Evolutionary conservation across 306 rosid species (phyloP).

Genomic region (Hylodesmum podocarpum): DNA sequence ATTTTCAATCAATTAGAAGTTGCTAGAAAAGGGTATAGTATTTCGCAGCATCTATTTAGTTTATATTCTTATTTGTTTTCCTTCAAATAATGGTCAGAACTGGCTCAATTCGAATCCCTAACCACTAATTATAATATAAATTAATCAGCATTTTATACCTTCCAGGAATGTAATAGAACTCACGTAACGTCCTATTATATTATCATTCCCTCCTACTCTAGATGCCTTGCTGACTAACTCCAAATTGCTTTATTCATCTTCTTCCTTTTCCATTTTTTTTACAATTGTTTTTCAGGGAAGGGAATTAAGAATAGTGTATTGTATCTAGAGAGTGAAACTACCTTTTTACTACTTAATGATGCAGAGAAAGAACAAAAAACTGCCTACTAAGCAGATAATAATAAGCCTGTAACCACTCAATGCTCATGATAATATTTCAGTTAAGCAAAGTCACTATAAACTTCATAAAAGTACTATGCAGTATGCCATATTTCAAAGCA

Average conservation of each 20-base stretch:
- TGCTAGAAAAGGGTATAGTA: too few relatives aligned
- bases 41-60: too few relatives aligned
- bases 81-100: conserved; percentile 27
- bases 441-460: too few relatives aligned
- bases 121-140: conserved; percentile 35
- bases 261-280: background rate
- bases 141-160: background rate
- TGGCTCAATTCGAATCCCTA: conserved; percentile 32
- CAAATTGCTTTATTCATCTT: conserved; percentile 25
- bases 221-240: background rate
- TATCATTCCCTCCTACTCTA: conserved; percentile 18
- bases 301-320: conserved; percentile 11
- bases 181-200: conserved; percentile 5
- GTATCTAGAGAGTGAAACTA: too few relatives aligned
- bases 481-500: too few relatives aligned
- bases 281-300: background rate
- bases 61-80: conserved; percentile 20
- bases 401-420: too few relatives aligned
- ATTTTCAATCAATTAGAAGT: too few relatives aligned
- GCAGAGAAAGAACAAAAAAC: too few relatives aligned
- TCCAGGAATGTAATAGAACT: background rate
- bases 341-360: too few relatives aligned
- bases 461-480: too few relatives aligned
- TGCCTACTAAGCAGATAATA: too few relatives aligned
- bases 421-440: too few relatives aligned